These are phyloP conservation scores for Eucalyptus globulus DNA, from an alignment of 345 rosid species.

Conservation along the genomic window DNA sequence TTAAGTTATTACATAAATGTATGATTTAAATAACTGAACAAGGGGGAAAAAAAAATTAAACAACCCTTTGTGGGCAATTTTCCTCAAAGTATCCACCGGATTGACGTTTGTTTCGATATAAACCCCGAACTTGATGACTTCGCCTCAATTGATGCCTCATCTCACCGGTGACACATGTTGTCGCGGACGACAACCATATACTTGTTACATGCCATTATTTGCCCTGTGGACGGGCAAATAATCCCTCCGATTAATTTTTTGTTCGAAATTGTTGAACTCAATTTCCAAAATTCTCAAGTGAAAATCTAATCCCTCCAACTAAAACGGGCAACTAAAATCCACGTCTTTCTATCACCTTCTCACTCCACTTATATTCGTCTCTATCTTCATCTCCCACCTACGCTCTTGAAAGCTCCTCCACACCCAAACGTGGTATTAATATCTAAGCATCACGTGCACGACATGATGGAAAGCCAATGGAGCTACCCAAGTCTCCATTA, in stretches of 20 bases:
- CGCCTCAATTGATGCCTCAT: background rate
- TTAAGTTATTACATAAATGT: background rate
- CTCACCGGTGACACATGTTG: background rate
- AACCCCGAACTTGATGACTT: background rate
- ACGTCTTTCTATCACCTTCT: background rate
- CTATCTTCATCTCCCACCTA: background rate
- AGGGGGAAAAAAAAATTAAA: rapidly evolving
- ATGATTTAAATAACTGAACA: background rate
- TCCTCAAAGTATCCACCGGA: background rate
- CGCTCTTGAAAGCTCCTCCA: background rate
- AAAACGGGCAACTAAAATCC: background rate
- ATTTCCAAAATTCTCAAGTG: background rate
- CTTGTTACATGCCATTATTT: background rate
- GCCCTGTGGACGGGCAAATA: background rate
- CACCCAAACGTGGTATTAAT: background rate
- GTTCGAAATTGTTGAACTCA: background rate
- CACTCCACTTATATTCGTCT: background rate
- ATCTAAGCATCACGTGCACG: background rate
- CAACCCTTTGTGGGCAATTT: background rate
- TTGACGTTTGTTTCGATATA: background rate
- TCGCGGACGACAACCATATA: background rate
- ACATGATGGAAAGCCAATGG: background rate
- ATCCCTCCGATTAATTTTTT: background rate
- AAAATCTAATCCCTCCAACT: background rate
- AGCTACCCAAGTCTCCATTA: background rate